These are phyloP conservation scores for Debaryomyces sp. DNA, from an alignment of 1,139 yeast genomes.

Conservation along the genomic window DNA sequence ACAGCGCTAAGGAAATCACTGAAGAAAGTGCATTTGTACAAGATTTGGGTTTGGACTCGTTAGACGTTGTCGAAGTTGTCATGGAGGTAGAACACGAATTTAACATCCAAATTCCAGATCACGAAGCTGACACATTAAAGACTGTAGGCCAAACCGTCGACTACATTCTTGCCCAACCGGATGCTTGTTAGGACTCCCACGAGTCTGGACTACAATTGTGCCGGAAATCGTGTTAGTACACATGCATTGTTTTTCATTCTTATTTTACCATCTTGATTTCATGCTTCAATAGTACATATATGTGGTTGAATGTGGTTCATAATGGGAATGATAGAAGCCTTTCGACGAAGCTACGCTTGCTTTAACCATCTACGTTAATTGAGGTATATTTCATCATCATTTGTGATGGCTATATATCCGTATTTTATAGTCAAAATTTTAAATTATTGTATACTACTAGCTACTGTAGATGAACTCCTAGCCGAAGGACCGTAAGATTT, in stretches of 20 bases:
- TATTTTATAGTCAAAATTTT: not conserved
- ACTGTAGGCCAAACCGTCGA: constrained; percentile 84
- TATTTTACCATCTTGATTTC: not conserved
- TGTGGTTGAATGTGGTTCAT: not conserved
- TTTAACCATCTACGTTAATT: not conserved
- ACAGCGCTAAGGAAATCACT: constrained; percentile 49
- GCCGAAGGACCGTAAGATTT: too few species aligned
- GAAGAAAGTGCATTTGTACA: constrained; percentile 64
- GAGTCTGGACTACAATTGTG: not conserved
- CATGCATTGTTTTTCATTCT: not conserved
- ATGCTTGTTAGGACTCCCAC: constrained; percentile 49
- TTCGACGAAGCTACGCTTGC: not conserved
- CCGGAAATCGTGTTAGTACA: not conserved
- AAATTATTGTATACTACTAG: not conserved
- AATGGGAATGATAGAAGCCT: not conserved
- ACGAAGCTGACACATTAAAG: constrained; percentile 80
- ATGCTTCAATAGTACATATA: not conserved
- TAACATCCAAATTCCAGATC: constrained; percentile 80
- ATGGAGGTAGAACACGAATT: constrained; percentile 89
- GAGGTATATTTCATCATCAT: not conserved
- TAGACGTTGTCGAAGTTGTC: constrained; percentile 86
- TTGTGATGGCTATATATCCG: not conserved
- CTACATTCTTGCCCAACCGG: constrained; percentile 71
- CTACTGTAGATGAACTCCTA: not conserved
- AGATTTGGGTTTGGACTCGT: constrained; percentile 83